phyloP scores from a whole-genome alignment of 2,329 filamentous ascomycete species.

The Gaeumannomyces sp. region DNA sequence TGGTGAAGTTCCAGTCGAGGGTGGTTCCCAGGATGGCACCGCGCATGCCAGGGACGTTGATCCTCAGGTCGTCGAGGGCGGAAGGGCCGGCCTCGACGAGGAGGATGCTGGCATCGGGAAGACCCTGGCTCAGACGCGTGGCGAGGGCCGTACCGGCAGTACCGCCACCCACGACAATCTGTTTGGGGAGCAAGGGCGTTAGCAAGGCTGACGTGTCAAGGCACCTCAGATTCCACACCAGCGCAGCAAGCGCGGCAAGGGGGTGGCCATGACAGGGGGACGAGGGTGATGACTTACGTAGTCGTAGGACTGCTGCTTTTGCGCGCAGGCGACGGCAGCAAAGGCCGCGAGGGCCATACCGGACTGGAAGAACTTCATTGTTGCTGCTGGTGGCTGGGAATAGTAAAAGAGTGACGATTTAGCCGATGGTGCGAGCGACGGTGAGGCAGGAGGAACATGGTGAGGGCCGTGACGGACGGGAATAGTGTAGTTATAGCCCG shows the following conservation, averaged over 20 bases:
- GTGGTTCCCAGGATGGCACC: conserved; percentile 19
- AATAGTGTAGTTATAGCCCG: background rate
- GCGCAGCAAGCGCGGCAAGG: background rate
- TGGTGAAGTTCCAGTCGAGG: conserved; percentile 35
- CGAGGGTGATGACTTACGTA: background rate
- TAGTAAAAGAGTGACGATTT: conserved; percentile 5
- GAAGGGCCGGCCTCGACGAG: conserved; percentile 26
- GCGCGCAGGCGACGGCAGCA: background rate
- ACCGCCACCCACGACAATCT: conserved; percentile 21
- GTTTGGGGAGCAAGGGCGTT: background rate
- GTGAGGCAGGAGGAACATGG: background rate
- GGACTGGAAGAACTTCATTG: conserved; percentile 3
- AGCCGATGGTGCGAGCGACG: background rate
- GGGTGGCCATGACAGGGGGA: background rate
- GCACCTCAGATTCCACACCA: too few species aligned
- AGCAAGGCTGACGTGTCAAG: background rate
- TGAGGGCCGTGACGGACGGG: background rate
- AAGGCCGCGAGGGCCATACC: conserved; percentile 4
- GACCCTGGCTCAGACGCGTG: conserved; percentile 18
- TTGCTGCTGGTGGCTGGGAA: conserved; percentile 1
- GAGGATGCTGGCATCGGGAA: conserved; percentile 20
- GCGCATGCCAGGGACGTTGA: conserved; percentile 24
- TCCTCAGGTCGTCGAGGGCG: conserved; percentile 18
- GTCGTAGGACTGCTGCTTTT: conserved; percentile 1
- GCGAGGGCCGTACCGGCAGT: conserved; percentile 22